Evolutionary conservation across 164 flowering plant genomes (phyloP), one percentile per base, ranked within the genome.

Genomic region (Vitis labrusca): DNA sequence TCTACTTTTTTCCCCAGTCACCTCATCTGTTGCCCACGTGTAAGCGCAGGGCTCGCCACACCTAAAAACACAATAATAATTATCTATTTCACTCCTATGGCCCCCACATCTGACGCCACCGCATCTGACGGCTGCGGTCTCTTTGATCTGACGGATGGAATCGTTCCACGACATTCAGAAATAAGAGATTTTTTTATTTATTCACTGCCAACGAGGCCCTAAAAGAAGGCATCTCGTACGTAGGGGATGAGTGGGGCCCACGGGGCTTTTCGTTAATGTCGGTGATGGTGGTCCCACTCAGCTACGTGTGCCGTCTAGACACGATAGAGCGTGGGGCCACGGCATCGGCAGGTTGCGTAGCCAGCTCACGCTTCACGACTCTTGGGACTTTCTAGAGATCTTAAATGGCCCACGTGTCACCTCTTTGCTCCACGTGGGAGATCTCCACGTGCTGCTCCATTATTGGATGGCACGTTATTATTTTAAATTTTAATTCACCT

Each of bases 271-370:
- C 30, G 62, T 50, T 12, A 5, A 47, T 75, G 74, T 72, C 73
- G 77, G 75, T 15, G 52, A 8, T 3, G 6, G 55, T 71, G 73
- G 78, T 68, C 73, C 66, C 44, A 52, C 10, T 1, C 16, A 70
- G n/a, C 71, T 79, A 79, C 80, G 79, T 76, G 82, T 70, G 59
- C 69, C 70, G n/a, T 65, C 32, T 15, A 61, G 59, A 59, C 23
- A 63, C 48, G 61, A 50, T 23, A 14, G 49, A 1, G 15, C 4
- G 71, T 64, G 74, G 76, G 66, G 23, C 69, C 70, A 37, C 67
- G 2, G 63, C 19, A 32, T 57, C 27, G 50, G 19, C 27, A 49
- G 75, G 75, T 67, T 74, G 72, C 78, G 71, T 71, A 32, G 77
- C 75, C 78, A 67, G 73, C 77, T 71, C 68, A 71, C 63, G 9